Conservation (phyloP, 2,329 filamentous ascomycete species). For the Xenosphaeropsis pyriputrescens region DNA sequence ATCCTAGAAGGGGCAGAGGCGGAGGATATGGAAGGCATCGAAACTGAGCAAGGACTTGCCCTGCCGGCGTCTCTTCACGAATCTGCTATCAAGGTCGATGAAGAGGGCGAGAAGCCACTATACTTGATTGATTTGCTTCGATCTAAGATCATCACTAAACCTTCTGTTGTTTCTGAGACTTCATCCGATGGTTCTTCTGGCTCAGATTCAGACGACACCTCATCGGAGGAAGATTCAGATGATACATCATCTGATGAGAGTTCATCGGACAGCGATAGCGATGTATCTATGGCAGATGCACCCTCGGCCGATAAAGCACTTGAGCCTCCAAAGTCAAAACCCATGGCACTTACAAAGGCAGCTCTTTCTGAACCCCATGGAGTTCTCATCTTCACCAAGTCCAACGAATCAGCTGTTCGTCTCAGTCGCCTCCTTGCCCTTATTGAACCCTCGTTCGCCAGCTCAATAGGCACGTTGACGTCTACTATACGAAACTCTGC, state of each 20-base stretch:
- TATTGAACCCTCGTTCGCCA: slow-evolving; percentile 41
- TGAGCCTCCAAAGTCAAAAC: slow-evolving; percentile 3
- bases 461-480: slow-evolving; percentile 54
- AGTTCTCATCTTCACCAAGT: slow-evolving; percentile 78
- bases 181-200: slow-evolving; percentile 19
- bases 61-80: slow-evolving; percentile 53
- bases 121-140: slow-evolving; percentile 68
- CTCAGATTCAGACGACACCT: slow-evolving; percentile 11
- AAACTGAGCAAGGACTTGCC: slow-evolving; percentile 33
- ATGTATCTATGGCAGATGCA: too few species aligned
- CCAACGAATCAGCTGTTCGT: slow-evolving; percentile 76
- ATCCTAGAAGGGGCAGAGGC: slow-evolving; percentile 46
- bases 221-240: slow-evolving; percentile 3
- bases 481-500: slow-evolving; percentile 63
- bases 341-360: slow-evolving; percentile 20
- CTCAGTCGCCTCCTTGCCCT: slow-evolving; percentile 66
- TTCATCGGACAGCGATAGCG: not conserved
- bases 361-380: slow-evolving; percentile 7
- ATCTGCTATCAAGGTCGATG: slow-evolving; percentile 50
- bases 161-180: slow-evolving; percentile 19
- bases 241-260: slow-evolving; percentile 3
- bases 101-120: slow-evolving; percentile 62
- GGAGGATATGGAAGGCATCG: slow-evolving; percentile 12
- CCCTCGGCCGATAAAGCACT: too few species aligned
- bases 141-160: slow-evolving; percentile 29